Evolutionary conservation across 768 basidiomycete genomes (phyloP).

Genomic region (Lentinula raphanica): DNA sequence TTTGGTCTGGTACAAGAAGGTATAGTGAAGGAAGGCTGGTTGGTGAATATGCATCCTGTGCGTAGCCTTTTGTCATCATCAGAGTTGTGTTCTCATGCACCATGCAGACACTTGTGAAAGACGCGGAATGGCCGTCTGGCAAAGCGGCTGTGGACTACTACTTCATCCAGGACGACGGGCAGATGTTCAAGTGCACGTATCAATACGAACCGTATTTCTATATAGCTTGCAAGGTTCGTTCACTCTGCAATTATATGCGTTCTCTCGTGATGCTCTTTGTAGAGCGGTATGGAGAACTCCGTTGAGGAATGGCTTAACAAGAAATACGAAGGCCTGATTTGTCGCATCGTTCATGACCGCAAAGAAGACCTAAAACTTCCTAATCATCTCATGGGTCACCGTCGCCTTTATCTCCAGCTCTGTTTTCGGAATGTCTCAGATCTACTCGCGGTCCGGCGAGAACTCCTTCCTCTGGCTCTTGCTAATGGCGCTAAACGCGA

Average conservation of each 20-base stretch:
- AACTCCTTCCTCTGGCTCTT: slow-evolving; percentile 83
- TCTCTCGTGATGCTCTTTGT: slow-evolving; percentile 7
- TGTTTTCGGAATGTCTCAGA: slow-evolving; percentile 93
- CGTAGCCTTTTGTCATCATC: slow-evolving; percentile 23
- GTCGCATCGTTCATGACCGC: slow-evolving; percentile 69
- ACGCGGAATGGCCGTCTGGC: slow-evolving; percentile 78
- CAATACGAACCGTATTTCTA: slow-evolving; percentile 93
- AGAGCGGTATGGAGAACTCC: slow-evolving; percentile 81
- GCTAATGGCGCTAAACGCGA: slow-evolving; percentile 89
- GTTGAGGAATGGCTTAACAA: slow-evolving; percentile 97
- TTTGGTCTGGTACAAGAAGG: slow-evolving; percentile 83
- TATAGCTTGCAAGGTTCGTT: slow-evolving; percentile 85
- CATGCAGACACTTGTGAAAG: slow-evolving; percentile 76
- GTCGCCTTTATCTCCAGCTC: slow-evolving; percentile 81
- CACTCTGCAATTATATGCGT: neutral
- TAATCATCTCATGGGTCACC: slow-evolving; percentile 95
- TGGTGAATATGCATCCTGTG: slow-evolving; percentile 98
- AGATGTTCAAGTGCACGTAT: slow-evolving; percentile 91
- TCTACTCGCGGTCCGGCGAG: slow-evolving; percentile 80
- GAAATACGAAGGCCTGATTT: slow-evolving; percentile 84
- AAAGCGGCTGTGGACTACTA: slow-evolving; percentile 92
- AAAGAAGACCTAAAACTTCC: slow-evolving; percentile 95
- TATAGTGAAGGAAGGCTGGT: slow-evolving; percentile 76
- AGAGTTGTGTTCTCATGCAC: neutral
- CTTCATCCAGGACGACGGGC: slow-evolving; percentile 95